Evolutionary conservation across 208 protist genomes (phyloP), one percentile per base, ranked within the genome.

Genomic region (Angomonas deanei): DNA sequence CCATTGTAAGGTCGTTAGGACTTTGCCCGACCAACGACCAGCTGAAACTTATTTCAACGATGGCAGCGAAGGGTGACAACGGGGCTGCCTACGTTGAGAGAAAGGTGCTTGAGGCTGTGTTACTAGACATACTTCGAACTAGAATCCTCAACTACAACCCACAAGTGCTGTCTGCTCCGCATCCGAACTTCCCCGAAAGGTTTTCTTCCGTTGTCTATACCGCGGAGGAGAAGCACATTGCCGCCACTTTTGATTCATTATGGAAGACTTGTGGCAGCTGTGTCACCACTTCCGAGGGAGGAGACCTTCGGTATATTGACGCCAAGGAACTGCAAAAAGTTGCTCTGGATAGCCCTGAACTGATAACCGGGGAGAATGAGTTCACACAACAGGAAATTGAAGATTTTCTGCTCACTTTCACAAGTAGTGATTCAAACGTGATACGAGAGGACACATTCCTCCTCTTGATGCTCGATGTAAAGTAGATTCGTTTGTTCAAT

Each of bases 391-490:
- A 72, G 19, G 76, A 79, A 50, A 13, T 86, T 1, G 64, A 82
- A 19, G 49, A 54, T 1, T 71, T 86, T 57, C 13, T 82, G 10
- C 58, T 61, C 4, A 63, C 64, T 53, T 64, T 77, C 27, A 28
- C 58, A 49, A 63, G 61, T 24, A n/a, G 46, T 21, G 68, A 61
- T 1, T 33, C 21, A 8, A 57, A 76, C 46, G 26, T 64, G 5
- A 60, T 82, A n/a, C 24, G 65, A 3, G 79, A 86, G 33, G 72
- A 86, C 56, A 54, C 69, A 0, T 81, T 80, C 68, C 54, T 79
- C 5, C 53, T 76, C 0, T 50, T 39, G 3, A 50, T 64, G 55
- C 28, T 66, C 39, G 48, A 74, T 72, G 72, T 72, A 72, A 34
- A 71, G 31, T 68, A 69, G 42, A 36, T n/a, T n/a, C n/a, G n/a